phyloP scores from a whole-genome alignment of 2,329 filamentous ascomycete genomes.

The Claviceps sp. region DNA sequence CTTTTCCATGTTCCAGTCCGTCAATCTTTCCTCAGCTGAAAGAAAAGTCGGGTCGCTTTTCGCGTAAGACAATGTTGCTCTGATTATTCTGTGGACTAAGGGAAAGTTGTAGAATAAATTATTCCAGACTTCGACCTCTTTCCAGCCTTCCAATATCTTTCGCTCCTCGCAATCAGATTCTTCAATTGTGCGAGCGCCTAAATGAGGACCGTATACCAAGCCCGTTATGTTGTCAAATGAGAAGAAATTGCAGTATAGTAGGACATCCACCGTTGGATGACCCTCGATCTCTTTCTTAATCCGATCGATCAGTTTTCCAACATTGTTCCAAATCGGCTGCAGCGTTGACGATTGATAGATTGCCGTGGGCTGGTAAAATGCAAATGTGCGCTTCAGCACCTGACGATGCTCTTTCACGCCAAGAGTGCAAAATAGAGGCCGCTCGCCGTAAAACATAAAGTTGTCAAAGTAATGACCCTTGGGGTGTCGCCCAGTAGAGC shows the following conservation, averaged over 20 bases:
- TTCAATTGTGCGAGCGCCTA: conserved; percentile 3
- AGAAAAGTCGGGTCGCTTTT: conserved; percentile 1
- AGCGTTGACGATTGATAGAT: not conserved
- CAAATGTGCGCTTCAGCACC: conserved; percentile 3
- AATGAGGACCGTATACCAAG: not conserved
- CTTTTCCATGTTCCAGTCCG: conserved; percentile 3
- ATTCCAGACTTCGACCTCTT: conserved; percentile 4
- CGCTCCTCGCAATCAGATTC: conserved; percentile 2
- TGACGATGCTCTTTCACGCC: conserved; percentile 4
- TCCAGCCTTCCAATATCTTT: not conserved
- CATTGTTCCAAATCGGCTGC: not conserved
- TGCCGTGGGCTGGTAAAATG: conserved; percentile 3
- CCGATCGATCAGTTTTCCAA: not conserved
- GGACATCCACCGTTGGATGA: not conserved
- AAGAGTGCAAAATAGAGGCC: conserved; percentile 3
- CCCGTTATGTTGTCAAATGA: conserved; percentile 5
- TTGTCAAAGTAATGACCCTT: conserved; percentile 5
- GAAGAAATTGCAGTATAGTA: conserved; percentile 4
- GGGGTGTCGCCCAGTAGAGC: conserved; percentile 4
- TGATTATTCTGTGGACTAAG: not conserved
- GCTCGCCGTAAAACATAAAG: conserved; percentile 3
- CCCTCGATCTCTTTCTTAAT: not conserved
- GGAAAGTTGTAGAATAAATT: conserved; percentile 3
- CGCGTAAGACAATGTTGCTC: not conserved
- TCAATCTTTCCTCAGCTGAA: conserved; percentile 3